Evolutionary conservation across 1,284 basidiomycete genomes (phyloP).

Genomic region (Stygiomarasmius scandens): DNA sequence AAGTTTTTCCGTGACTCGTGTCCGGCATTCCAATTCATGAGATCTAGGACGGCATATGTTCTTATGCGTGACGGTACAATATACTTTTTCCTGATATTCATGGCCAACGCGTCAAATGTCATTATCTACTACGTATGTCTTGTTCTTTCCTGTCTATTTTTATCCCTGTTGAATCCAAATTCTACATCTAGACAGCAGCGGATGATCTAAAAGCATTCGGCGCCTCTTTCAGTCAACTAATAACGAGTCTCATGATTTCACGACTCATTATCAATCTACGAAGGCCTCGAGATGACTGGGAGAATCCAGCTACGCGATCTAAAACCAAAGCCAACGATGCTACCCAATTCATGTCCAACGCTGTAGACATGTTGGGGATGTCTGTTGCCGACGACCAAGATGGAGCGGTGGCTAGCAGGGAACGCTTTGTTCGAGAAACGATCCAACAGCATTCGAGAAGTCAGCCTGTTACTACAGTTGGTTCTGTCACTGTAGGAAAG

Average conservation of each 20-base stretch:
- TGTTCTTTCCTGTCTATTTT: neutral
- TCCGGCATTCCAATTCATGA: neutral
- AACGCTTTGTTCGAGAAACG: neutral
- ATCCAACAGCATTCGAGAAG: neutral
- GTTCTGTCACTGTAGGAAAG: neutral
- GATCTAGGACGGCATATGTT: conserved; percentile 22
- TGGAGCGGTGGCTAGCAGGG: neutral
- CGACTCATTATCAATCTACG: conserved; percentile 10
- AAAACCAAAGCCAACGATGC: neutral
- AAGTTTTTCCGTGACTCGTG: neutral
- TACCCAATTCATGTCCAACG: neutral
- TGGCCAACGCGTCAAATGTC: conserved; percentile 27
- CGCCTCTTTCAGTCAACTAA: conserved; percentile 29
- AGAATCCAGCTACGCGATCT: neutral
- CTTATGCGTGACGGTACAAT: conserved; percentile 27
- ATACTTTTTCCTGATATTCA: conserved; percentile 28
- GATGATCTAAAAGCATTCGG: conserved; percentile 25
- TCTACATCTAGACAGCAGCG: conserved; percentile 9
- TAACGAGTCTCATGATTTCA: conserved; percentile 27
- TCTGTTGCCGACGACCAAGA: neutral
- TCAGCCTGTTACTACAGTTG: neutral
- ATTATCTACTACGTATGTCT: conserved; percentile 20
- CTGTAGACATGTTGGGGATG: neutral
- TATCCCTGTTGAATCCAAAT: neutral
- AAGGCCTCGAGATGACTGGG: neutral